Conservation (phyloP, 192 early-diverging fungal genomes). For the Neocallimastix lanati region DNA sequence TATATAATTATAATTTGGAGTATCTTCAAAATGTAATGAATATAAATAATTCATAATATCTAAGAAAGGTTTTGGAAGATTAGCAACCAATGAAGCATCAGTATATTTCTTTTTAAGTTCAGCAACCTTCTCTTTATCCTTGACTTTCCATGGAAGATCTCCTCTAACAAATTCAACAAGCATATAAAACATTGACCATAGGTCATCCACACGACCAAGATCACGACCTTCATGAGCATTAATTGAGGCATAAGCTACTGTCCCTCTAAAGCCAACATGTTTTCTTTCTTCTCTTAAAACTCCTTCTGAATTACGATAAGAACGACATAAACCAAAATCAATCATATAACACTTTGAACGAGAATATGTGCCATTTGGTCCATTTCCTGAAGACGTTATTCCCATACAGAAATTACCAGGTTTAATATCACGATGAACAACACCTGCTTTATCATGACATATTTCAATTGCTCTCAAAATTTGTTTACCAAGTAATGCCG, state of each 20-base stretch:
- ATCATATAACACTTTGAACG: conserved; percentile 15
- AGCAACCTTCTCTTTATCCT: conserved; percentile 18
- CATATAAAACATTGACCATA: conserved; percentile 38
- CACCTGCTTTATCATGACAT: conserved; percentile 18
- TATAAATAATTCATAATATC: conserved; percentile 5
- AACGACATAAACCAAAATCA: conserved; percentile 29
- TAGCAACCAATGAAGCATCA: conserved; percentile 5
- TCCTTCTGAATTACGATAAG: conserved; percentile 10
- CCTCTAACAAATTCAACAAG: conserved; percentile 28
- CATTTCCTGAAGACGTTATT: neutral
- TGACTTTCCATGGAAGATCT: conserved; percentile 30
- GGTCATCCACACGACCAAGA: conserved; percentile 29
- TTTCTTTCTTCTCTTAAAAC: conserved; percentile 16
- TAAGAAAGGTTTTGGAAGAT: conserved; percentile 8
- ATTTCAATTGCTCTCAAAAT: conserved; percentile 25
- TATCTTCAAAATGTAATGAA: conserved; percentile 9
- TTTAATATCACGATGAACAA: conserved; percentile 37
- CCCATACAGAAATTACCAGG: conserved; percentile 10
- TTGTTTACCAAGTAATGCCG: conserved; percentile 18
- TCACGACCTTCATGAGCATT: conserved; percentile 16
- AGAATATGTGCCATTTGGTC: neutral
- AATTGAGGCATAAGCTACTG: conserved; percentile 31
- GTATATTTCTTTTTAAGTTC: conserved; percentile 1
- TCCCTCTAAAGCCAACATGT: conserved; percentile 34
- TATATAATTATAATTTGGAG: conserved; percentile 14